phyloP scores from a whole-genome alignment of 2,329 filamentous ascomycete genomes.

The Helminthosporium solani region DNA sequence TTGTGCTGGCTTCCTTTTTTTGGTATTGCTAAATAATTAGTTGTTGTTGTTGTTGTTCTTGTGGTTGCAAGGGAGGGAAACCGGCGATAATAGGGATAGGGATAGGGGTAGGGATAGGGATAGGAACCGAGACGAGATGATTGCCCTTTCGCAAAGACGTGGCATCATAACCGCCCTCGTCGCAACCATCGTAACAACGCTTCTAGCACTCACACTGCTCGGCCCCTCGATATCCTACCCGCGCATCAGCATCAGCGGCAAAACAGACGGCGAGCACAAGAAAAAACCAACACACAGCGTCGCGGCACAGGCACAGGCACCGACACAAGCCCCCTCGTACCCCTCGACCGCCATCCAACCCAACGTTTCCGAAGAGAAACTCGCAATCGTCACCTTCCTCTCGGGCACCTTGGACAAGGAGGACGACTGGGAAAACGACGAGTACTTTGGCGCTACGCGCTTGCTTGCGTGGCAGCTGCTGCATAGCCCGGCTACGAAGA shows the following conservation, averaged over 20 bases:
- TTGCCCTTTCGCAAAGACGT: background rate
- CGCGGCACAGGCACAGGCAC: background rate
- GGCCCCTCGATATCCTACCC: background rate
- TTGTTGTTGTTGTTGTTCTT: no score
- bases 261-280: background rate
- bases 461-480: conserved; percentile 45
- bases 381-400: conserved; percentile 6
- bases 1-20: no score
- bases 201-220: background rate
- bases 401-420: conserved; percentile 3
- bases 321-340: background rate
- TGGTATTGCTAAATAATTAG: no score
- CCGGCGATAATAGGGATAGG: background rate
- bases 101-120: background rate
- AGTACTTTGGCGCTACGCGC: conserved; percentile 43
- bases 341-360: background rate
- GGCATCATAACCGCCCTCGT: background rate
- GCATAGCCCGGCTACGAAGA: conserved; percentile 35
- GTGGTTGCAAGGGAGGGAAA: no score
- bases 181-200: background rate
- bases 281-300: background rate
- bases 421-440: conserved; percentile 13
- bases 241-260: background rate
- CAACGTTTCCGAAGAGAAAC: background rate
- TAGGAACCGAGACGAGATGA: background rate